phyloP scores from a whole-genome alignment of 352 stramenopile genomes.

The Elongisporangium anandrum region DNA sequence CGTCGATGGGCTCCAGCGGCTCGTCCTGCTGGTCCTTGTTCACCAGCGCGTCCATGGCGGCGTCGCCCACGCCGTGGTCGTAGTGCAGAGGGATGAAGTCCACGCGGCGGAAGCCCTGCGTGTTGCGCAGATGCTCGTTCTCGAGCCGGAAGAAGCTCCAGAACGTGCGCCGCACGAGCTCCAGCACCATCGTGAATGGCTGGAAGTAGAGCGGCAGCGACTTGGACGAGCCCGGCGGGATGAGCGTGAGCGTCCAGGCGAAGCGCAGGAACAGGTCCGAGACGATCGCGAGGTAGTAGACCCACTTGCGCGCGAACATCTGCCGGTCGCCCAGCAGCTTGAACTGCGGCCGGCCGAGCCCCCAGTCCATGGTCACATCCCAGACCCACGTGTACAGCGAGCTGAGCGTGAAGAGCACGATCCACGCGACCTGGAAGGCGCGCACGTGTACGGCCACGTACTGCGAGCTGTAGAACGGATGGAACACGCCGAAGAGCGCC shows the following conservation, averaged over 20 bases:
- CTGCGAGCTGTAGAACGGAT: slow-evolving; percentile 58
- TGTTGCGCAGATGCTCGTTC: slow-evolving; percentile 86
- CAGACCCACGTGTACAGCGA: slow-evolving; percentile 92
- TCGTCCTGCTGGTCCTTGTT: slow-evolving; percentile 22
- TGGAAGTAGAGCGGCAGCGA: slow-evolving; percentile 73
- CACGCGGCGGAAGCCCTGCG: slow-evolving; percentile 73
- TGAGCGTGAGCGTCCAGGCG: slow-evolving; percentile 78
- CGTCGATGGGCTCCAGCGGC: slow-evolving; percentile 33
- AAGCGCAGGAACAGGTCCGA: slow-evolving; percentile 78
- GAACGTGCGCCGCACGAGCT: slow-evolving; percentile 81
- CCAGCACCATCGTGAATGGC: slow-evolving; percentile 81
- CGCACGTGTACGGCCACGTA: slow-evolving; percentile 16
- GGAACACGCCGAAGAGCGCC: slow-evolving; percentile 81
- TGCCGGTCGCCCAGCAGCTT: slow-evolving; percentile 78
- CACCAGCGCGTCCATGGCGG: slow-evolving; percentile 25
- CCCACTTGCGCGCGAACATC: slow-evolving; percentile 79
- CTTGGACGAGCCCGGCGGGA: slow-evolving; percentile 54
- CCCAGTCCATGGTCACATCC: slow-evolving; percentile 97
- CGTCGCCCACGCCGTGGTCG: slow-evolving; percentile 59
- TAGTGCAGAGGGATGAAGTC: slow-evolving; percentile 86
- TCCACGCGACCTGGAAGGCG: slow-evolving; percentile 64
- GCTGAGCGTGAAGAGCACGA: slow-evolving; percentile 74
- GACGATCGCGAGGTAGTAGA: slow-evolving; percentile 80
- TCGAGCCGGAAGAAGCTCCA: slow-evolving; percentile 87
- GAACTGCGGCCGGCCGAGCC: slow-evolving; percentile 68